Base-by-base conservation (phyloP, 2,329 filamentous ascomycete species). In the Aspergillus brunneoviolaceus region DNA sequence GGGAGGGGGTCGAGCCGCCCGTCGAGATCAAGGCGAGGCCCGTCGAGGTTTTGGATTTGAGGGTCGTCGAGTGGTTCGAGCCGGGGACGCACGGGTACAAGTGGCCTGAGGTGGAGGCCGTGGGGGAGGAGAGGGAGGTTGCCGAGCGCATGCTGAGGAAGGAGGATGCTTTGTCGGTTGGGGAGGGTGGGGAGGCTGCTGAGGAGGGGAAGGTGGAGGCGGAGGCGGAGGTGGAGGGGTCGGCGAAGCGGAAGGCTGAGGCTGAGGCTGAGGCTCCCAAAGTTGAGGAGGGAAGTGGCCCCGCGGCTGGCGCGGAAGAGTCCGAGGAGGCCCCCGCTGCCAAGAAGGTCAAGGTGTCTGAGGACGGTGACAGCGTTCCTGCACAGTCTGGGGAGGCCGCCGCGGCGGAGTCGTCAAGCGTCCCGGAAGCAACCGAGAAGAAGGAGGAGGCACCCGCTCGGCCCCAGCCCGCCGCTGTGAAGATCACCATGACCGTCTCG, bases 401-500 rank as follows among this genome's bases (percentile, higher is more conserved):
- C 19, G n/a, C 42, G 21, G 23, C 48, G 27, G 29, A 42, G 21
- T n/a, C 33, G 33, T 2, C 47, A n/a, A 60, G 62, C 9, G 19
- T 27, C 39, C 27, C 27, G 27, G 27, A 29, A 29, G 9, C 27
- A 2, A 10, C 49, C 12, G 56, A 59, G 45, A 45, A 21, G 10
- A 27, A 45, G 21, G 11, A 47, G 16, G 60, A 63, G 6, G 11
- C 39, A 4, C 19, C 49, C 5, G 56, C 65, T 16, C 57, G 52
- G 33, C 60, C 65, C 12, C 71, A 69, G 39, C 70, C 92, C 1
- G 87, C 94, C 1, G 95, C 94, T 0, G 90, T 86, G 52, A 89
- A 86, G 71, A 86, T 99, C 61, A 88, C 90, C 59, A 92, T 99
- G 86, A 96, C 91, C 0, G 94, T 97, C 55, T 92, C 92, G 2